Evolutionary conservation across 2,329 filamentous ascomycete species (phyloP), one percentile per base, ranked within the genome.

Genomic region (Gaeumannomyces tritici): DNA sequence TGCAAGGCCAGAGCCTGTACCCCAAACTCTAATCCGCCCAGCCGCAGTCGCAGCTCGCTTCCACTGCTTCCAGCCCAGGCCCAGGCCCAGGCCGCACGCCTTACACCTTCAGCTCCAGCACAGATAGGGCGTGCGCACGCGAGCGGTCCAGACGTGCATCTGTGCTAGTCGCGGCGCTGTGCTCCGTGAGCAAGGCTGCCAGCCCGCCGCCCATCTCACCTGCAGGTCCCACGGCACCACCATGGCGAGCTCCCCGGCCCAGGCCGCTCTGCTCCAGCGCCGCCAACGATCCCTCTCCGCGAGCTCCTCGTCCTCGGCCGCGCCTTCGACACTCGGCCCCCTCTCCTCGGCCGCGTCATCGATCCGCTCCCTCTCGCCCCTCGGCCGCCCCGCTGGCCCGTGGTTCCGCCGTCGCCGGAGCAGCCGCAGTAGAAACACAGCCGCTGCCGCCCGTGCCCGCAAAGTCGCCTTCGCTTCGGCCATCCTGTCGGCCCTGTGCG

Each of bases 401-500:
- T 56, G 54, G 35, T 47, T 51, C n/a, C 61, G 60, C 35, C 63
- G 59, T 4, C 63, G 62, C 12, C 62, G 60, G n/a, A 35, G 28
- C 42, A 26, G 59, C 27, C 21, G 42, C 42, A 59, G 58, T 18
- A 60, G 59, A 26, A 59, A 55, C 55, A 21, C 61, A 55, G 62
- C 63, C 42, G 68, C 66, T 60, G 76, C 73, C 62, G 69, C 71
- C 42, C 62, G 70, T 4, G 63, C 67, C 33, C 80, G 79, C 63
- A 66, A 74, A 66, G 62, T 82, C 57, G 80, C 84, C 62, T 85
- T 87, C 69, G 66, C 80, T 31, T 77, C 78, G 27, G 80, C 85
- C 31, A 79, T 86, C 33, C 65, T 85, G 21, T 79, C 80, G 21
- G 79, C 84, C 18, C 82, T 97, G 35, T 95, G 90, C 73, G 93